phyloP scores from a whole-genome alignment of 495 filamentous ascomycete species.

The Penicillium riverlandense region DNA sequence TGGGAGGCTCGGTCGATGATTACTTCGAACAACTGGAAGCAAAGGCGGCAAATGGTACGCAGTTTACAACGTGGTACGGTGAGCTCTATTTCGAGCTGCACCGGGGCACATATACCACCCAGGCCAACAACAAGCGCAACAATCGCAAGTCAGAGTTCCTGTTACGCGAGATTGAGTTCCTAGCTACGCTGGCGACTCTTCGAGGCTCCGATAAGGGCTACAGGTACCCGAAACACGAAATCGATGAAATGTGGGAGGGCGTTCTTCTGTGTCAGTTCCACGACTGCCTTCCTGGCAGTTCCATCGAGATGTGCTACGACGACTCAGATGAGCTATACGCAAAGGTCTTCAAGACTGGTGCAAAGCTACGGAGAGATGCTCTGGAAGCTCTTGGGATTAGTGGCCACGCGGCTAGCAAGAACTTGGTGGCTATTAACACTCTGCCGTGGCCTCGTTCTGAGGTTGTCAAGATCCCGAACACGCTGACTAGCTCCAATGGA shows the following conservation, averaged over 20 bases:
- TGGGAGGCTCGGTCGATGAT: constrained; percentile 92
- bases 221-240: constrained; percentile 82
- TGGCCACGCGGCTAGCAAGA: constrained; percentile 21
- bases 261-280: constrained; percentile 90
- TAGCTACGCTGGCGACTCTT: constrained; percentile 81
- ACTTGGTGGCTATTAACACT: constrained; percentile 63
- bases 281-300: constrained; percentile 91
- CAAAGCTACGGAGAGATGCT: constrained; percentile 62
- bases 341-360: constrained; percentile 70
- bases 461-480: constrained; percentile 52
- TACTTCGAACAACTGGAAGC: constrained; percentile 83
- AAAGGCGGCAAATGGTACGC: constrained; percentile 58
- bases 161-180: constrained; percentile 77
- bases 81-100: constrained; percentile 98
- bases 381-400: constrained; percentile 57
- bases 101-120: constrained; percentile 92
- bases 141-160: constrained; percentile 81
- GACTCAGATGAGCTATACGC: constrained; percentile 85
- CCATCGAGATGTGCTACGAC: constrained; percentile 94
- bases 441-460: constrained; percentile 75
- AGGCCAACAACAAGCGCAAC: constrained; percentile 93
- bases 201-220: constrained; percentile 50
- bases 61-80: constrained; percentile 95
- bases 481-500: constrained; percentile 14
- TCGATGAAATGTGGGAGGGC: constrained; percentile 92